These are phyloP conservation scores for Plasmodium cynomolgi DNA, from an alignment of 169 alveolate species.

Conservation along the genomic window DNA sequence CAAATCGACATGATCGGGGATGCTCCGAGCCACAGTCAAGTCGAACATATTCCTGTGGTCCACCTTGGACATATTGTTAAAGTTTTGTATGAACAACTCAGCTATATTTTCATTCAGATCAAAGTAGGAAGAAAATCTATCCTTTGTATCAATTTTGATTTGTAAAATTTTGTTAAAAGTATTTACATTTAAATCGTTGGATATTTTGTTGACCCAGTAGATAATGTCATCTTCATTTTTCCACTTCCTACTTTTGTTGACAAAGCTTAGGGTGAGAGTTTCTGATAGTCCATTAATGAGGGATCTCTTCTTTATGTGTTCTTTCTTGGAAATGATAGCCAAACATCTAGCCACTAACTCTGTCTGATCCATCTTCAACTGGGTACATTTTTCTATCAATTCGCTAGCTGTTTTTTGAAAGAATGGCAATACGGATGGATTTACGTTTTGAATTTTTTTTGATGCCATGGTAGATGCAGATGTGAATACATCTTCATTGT, in stretches of 20 bases:
- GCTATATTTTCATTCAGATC: slow-evolving; percentile 63
- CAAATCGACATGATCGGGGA: slow-evolving; percentile 20
- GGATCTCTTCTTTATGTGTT: slow-evolving; percentile 54
- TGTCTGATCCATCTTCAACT: slow-evolving; percentile 11
- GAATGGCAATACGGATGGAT: slow-evolving; percentile 34
- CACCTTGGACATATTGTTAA: slow-evolving; percentile 51
- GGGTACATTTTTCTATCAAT: slow-evolving; percentile 7
- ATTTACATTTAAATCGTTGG: slow-evolving; percentile 57
- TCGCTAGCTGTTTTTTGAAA: slow-evolving; percentile 62
- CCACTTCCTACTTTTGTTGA: slow-evolving; percentile 64
- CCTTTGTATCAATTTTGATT: slow-evolving; percentile 50
- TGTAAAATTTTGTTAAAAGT: slow-evolving; percentile 55
- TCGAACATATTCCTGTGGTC: slow-evolving; percentile 38
- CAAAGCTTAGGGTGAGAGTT: slow-evolving; percentile 33
- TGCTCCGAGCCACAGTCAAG: slow-evolving; percentile 22
- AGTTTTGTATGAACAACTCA: slow-evolving; percentile 29
- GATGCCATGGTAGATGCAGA: slow-evolving; percentile 46
- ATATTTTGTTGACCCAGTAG: slow-evolving; percentile 57
- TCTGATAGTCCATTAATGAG: slow-evolving; percentile 49
- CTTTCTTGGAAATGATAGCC: slow-evolving; percentile 49
- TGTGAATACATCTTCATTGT: slow-evolving; percentile 41
- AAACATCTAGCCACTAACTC: slow-evolving; percentile 58
- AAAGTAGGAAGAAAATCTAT: slow-evolving; percentile 49
- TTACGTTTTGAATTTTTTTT: slow-evolving; percentile 47
- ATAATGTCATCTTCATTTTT: slow-evolving; percentile 39